These are phyloP conservation scores for Skeletonema menzelii DNA, from an alignment of 108 stramenopile species.

Conservation along the genomic window DNA sequence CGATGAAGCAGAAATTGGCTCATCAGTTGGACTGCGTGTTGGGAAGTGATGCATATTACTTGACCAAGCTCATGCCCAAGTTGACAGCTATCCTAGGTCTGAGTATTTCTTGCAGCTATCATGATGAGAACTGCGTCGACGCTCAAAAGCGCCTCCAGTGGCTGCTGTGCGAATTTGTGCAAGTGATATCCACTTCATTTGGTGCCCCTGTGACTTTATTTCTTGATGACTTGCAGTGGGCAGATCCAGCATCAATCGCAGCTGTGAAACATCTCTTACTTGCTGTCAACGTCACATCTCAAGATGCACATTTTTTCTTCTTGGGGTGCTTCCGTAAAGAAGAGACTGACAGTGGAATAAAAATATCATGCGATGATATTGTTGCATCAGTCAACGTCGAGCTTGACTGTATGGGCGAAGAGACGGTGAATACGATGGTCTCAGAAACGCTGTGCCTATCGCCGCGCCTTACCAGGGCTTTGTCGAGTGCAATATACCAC, in stretches of 20 bases:
- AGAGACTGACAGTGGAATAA: background rate
- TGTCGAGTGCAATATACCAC: conserved; percentile 6
- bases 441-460: conserved; percentile 5
- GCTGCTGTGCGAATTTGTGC: conserved; percentile 18
- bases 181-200: conserved; percentile 12
- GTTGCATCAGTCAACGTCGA: too few species aligned
- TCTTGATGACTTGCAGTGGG: conserved; percentile 1
- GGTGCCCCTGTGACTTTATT: conserved; percentile 1
- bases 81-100: background rate
- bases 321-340: background rate
- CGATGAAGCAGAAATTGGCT: too few species aligned
- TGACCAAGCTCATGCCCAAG: background rate
- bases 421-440: background rate
- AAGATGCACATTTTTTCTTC: background rate
- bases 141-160: conserved; percentile 18
- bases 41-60: background rate
- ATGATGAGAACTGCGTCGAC: background rate
- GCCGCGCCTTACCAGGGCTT: conserved; percentile 3
- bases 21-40: too few species aligned
- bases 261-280: conserved; percentile 6
- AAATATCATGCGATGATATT: too few species aligned
- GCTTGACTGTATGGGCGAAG: conserved; percentile 1
- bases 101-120: background rate
- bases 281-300: background rate
- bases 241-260: conserved; percentile 14